phyloP scores from a whole-genome alignment of 73 alveolate species.

The Paramecium octaurelia region DNA sequence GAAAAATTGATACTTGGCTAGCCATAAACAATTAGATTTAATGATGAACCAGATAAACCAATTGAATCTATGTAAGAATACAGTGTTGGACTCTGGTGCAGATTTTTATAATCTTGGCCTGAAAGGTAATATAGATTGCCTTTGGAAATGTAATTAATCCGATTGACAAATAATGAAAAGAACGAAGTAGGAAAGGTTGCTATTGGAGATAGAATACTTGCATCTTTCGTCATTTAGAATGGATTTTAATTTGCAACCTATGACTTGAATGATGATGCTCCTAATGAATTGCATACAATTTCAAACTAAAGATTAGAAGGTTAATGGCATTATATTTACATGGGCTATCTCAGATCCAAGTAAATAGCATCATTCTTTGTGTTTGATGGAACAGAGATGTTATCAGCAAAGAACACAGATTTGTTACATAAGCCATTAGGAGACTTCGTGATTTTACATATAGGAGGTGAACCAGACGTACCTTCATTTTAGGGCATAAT shows the following conservation, averaged over 20 bases:
- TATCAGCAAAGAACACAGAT: background rate
- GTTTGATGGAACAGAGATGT: background rate
- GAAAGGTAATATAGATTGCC: constrained; percentile 4
- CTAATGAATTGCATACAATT: constrained; percentile 25
- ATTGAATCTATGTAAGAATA: background rate
- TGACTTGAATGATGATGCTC: constrained; percentile 22
- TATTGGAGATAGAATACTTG: constrained; percentile 9
- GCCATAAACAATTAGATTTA: background rate
- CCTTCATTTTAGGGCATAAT: constrained; percentile 10
- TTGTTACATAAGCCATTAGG: constrained; percentile 22
- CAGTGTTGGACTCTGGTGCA: constrained; percentile 30
- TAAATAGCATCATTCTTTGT: background rate
- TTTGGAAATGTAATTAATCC: background rate
- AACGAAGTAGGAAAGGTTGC: background rate
- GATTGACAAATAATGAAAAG: constrained; percentile 11
- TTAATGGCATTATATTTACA: constrained; percentile 7
- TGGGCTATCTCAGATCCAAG: background rate
- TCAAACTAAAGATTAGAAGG: background rate
- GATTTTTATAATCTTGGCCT: constrained; percentile 1
- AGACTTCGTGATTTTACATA: background rate
- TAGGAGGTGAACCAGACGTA: constrained; percentile 17
- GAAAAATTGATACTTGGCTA: background rate
- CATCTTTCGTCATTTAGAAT: background rate
- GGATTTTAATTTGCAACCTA: background rate
- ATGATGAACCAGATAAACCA: constrained; percentile 4